Evolutionary conservation across 768 basidiomycete genomes (phyloP), one percentile per base, ranked within the genome.

Genomic region (Pleurotus tuoliensis): DNA sequence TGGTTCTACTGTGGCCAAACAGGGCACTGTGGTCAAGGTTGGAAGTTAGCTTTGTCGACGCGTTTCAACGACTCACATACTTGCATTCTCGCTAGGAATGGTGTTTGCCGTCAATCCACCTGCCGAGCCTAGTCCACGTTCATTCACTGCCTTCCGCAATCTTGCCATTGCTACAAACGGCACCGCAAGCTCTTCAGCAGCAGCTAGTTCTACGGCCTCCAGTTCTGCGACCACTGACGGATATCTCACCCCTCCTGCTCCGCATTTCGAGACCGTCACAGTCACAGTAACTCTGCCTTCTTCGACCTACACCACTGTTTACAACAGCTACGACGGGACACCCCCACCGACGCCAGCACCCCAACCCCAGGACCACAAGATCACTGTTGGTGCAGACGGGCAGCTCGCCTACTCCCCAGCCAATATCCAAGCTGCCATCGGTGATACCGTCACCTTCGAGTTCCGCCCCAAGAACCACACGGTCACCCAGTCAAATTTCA

Each of bases 21-120:
- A 7, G 67, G 69, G 40, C 84, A 87, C 67, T 86, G 85, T 56
- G 73, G 75, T 41, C 64, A 72, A 55, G 73, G 72, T 69, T 18
- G 7, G 53, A n/a, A 43, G 12, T 15, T 34, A 34, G 8, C 30
- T 9, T 34, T 2, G 30, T 34, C 30, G n/a, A 18, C 16, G 25
- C 15, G 11, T 49, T 41, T 8, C n/a, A 34, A 45, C 43, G 24
- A 5, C 44, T 45, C 16, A 15, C 9, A 39, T 45, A 11, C 15
- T 46, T 16, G 56, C 18, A 18, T 50, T 18, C 46, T 13, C 8
- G 16, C 49, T 41, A 67, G 82, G 84, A 58, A 87, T 87, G 86
- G 84, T 87, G 22, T 84, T 84, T 65, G 83, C 83, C 3, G 73
- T 86, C 66, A 87, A 87, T 67, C 76, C 85, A 1, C 80, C 78